phyloP scores from a whole-genome alignment of 805 yeast species.

The Candida glaebosa region DNA sequence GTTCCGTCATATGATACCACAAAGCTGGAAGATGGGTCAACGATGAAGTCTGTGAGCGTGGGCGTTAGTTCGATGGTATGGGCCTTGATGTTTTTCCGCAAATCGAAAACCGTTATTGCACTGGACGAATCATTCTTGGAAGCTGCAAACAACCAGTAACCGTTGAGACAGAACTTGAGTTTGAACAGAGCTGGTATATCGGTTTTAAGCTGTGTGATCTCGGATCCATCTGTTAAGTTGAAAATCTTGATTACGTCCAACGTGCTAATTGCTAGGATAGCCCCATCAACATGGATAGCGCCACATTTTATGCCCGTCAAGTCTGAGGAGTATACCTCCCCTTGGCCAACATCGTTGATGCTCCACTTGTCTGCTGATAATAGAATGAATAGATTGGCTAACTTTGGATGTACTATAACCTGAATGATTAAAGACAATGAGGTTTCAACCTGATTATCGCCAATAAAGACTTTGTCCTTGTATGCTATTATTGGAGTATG shows the following conservation, averaged over 20 bases:
- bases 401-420: slow-evolving; percentile 31
- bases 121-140: slow-evolving; percentile 16
- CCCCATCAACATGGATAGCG: slow-evolving; percentile 49
- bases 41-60: slow-evolving; percentile 18
- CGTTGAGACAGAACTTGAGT: slow-evolving; percentile 58
- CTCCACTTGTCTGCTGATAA: slow-evolving; percentile 22
- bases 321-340: not conserved
- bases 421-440: slow-evolving; percentile 13
- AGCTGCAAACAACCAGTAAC: slow-evolving; percentile 53
- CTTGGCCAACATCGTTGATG: slow-evolving; percentile 10
- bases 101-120: slow-evolving; percentile 43
- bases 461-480: slow-evolving; percentile 15
- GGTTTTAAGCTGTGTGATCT: slow-evolving; percentile 27
- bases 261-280: slow-evolving; percentile 39
- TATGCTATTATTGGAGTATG: slow-evolving; percentile 18
- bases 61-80: slow-evolving; percentile 25
- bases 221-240: slow-evolving; percentile 35
- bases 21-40: slow-evolving; percentile 36
- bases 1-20: slow-evolving; percentile 19
- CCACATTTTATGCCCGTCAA: slow-evolving; percentile 14
- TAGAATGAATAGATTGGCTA: slow-evolving; percentile 23
- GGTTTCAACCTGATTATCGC: slow-evolving; percentile 7
- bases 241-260: slow-evolving; percentile 29
- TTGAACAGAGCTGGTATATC: slow-evolving; percentile 23
- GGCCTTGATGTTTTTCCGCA: slow-evolving; percentile 36